Evolutionary conservation across 257 asterid genomes (phyloP).

Genomic region (Solanum tarapatanum): DNA sequence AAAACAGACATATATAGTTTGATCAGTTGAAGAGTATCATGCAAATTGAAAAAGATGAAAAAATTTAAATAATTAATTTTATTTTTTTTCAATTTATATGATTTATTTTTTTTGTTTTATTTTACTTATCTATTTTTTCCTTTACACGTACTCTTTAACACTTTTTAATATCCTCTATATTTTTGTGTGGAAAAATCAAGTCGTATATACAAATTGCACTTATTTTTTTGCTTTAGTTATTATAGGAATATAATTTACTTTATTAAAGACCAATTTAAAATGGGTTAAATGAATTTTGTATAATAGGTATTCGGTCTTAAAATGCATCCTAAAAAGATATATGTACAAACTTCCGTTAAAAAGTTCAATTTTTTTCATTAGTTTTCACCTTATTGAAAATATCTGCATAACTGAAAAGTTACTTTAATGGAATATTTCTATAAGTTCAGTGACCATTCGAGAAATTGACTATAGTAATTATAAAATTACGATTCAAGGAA

Average conservation of each 20-base stretch:
- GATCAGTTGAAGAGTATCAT: not conserved
- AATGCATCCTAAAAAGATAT: not conserved
- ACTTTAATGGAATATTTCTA: not conserved
- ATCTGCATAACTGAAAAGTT: not conserved
- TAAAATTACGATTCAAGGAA: not conserved
- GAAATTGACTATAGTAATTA: not conserved
- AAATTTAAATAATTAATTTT: accelerated
- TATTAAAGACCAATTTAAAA: not conserved
- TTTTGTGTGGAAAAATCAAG: not conserved
- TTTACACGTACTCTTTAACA: not conserved
- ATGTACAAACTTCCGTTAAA: too few relatives aligned
- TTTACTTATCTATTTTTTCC: not conserved
- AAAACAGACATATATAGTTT: not conserved
- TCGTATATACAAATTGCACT: too few relatives aligned
- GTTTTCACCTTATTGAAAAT: too few relatives aligned
- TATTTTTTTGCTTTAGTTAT: not conserved
- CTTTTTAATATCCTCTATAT: too few relatives aligned
- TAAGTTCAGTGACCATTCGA: not conserved
- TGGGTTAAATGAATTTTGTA: not conserved
- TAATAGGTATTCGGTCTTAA: not conserved
- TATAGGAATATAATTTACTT: too few relatives aligned
- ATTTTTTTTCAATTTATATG: not conserved
- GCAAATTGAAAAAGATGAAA: not conserved
- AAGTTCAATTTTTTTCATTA: too few relatives aligned
- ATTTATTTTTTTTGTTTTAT: not conserved